Conservation (phyloP, 805 yeast genomes). For the Saturnispora gosingensis region DNA sequence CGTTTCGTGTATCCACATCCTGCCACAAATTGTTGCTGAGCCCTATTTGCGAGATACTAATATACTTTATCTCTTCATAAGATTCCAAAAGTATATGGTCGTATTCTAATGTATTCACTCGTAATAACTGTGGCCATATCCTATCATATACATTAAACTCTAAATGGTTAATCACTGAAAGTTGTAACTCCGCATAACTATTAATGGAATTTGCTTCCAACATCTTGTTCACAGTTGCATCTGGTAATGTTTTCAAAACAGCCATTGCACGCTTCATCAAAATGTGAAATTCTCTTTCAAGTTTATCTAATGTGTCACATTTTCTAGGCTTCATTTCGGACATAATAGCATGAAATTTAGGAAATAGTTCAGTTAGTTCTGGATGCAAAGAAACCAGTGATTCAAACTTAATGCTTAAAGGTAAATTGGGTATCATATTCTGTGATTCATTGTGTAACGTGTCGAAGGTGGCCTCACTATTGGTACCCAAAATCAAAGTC, state of each 20-base stretch:
- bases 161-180: conserved; percentile 57
- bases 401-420: not conserved
- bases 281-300: conserved; percentile 6
- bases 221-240: conserved; percentile 19
- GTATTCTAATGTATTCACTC: conserved; percentile 3
- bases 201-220: conserved; percentile 14
- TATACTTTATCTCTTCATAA: conserved; percentile 30
- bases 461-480: not conserved
- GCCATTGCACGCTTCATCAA: conserved; percentile 21
- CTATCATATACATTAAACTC: conserved; percentile 60
- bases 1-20: conserved; percentile 14
- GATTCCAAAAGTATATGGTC: conserved; percentile 19
- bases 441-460: not conserved
- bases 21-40: conserved; percentile 25
- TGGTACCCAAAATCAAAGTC: not conserved
- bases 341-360: conserved; percentile 1
- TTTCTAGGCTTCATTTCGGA: conserved; percentile 7
- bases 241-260: conserved; percentile 12
- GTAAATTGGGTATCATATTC: not conserved
- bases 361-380: not conserved
- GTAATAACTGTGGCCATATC: conserved; percentile 44
- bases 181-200: conserved; percentile 32
- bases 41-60: conserved; percentile 45
- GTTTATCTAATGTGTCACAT: conserved; percentile 3
- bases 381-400: not conserved